Evolutionary conservation across 2,329 filamentous ascomycete genomes (phyloP), one percentile per base, ranked within the genome.

Genomic region (Fusarium abutilonis): DNA sequence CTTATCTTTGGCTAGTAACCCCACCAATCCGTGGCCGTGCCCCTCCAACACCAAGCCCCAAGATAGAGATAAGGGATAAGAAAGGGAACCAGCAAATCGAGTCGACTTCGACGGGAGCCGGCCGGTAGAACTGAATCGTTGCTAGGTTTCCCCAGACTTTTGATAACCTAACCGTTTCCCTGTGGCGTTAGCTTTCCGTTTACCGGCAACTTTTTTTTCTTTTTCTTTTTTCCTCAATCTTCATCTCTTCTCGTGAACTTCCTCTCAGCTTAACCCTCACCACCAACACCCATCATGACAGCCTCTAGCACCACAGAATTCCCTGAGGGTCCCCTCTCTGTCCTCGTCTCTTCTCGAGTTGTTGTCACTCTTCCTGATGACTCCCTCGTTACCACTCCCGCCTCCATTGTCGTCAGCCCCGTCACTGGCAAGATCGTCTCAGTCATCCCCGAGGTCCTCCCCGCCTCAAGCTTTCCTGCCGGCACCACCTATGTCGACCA

Each of bases 261-360:
- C 36, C 9, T 34, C 23, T 58, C 39, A 26, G 23, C 23, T 14
- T 14, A 42, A 29, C 34, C 17, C 40, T 32, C 51, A 31, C 23
- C 19, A 32, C 48, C 35, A 40, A 38, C 46, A 21, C 21, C 51
- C 65, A 66, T 59, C 52, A 78, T 79, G 75, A 72, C 74, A 35
- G 71, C 69, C 41, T 41, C 56, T 55, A 67, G 63, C 32, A 56
- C 52, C 34, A 53, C 67, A 13, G 52, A 66, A 23, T 52, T 46
- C 14, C 52, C 49, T n/a, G 63, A 70, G 57, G 77, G 73, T 40
- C 73, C 78, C 38, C 71, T 93, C 70, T 88, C 86, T 39, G 91
- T 97, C 56, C 83, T 98, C 55, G 90, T 90, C 55, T 98, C 95
- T 1, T 90, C 89, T 23, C 86, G 93, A 69, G 91, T 91, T 54